Evolutionary conservation across 2,329 filamentous ascomycete genomes (phyloP).

Genomic region (Epichloe sibirici): DNA sequence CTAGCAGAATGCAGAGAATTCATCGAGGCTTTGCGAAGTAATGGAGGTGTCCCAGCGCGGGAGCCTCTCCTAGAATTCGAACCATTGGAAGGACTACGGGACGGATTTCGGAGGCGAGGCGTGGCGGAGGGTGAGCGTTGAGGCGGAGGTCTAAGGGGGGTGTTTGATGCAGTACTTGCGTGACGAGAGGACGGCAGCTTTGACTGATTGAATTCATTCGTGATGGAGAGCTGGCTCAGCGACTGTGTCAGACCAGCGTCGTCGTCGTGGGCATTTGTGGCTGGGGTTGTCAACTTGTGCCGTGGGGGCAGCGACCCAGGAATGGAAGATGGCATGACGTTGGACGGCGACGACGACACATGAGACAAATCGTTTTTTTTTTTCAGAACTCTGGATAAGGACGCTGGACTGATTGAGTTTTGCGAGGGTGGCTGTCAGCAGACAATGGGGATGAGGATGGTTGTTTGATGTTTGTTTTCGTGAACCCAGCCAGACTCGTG

Average conservation of each 20-base stretch:
- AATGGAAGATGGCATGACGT: constrained; percentile 2
- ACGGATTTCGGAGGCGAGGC: constrained; percentile 23
- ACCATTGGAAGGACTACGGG: constrained; percentile 30
- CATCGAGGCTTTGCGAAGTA: constrained; percentile 44
- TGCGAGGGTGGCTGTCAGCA: no score
- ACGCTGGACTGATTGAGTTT: not conserved
- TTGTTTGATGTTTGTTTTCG: no score
- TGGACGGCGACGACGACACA: constrained; percentile 2
- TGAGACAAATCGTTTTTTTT: not conserved
- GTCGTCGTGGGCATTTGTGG: constrained; percentile 7
- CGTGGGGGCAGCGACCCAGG: constrained; percentile 1
- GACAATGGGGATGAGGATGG: no score
- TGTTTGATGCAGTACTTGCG: constrained; percentile 16
- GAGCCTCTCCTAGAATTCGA: constrained; percentile 34
- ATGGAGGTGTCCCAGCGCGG: constrained; percentile 34
- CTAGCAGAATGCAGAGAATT: constrained; percentile 42
- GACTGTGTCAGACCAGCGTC: constrained; percentile 26
- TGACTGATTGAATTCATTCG: constrained; percentile 17
- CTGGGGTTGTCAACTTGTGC: not conserved
- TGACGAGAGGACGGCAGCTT: constrained; percentile 11
- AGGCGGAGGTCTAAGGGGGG: constrained; percentile 24
- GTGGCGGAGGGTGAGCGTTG: constrained; percentile 28
- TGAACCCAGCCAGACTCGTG: no score
- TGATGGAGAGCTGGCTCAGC: constrained; percentile 32
- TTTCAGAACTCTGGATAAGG: not conserved